A percentile compares a stretch with the other conserved stretches of the same genome.
These are phyloP conservation scores for Rhexocercosporidium sp. DNA, from an alignment of 2,329 filamentous ascomycete species.

Conservation along the genomic window DNA sequence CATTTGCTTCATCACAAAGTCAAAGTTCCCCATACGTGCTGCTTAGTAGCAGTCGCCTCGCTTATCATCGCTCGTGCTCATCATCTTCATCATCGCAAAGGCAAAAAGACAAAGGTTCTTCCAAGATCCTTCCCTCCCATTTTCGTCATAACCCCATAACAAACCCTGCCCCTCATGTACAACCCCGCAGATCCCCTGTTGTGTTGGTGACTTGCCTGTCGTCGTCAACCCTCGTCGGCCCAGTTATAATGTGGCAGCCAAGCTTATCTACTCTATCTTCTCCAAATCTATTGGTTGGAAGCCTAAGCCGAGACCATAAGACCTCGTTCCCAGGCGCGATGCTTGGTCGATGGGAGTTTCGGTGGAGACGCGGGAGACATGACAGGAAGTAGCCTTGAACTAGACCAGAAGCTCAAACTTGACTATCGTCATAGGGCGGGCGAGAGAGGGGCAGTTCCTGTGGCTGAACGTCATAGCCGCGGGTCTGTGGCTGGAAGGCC, in stretches of 20 bases:
- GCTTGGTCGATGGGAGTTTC: background rate
- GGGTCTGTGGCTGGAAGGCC: constrained; percentile 1
- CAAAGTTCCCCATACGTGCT: background rate
- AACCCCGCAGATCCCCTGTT: constrained; percentile 4
- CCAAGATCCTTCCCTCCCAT: background rate
- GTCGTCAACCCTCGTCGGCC: background rate
- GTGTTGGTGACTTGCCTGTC: too few relatives aligned
- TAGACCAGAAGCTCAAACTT: background rate
- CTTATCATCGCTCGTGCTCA: background rate
- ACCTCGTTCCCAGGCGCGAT: too few relatives aligned
- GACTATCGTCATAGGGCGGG: constrained; percentile 7
- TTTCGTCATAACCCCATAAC: constrained; percentile 7
- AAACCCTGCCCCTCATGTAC: background rate
- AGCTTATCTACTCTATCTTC: background rate
- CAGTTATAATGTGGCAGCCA: constrained; percentile 6
- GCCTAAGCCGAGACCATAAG: too few relatives aligned
- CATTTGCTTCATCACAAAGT: background rate
- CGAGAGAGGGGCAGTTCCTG: background rate
- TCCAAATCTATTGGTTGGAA: background rate
- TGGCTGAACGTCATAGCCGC: constrained; percentile 14
- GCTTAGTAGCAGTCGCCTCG: too few relatives aligned
- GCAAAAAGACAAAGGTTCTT: background rate
- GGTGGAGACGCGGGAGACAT: background rate
- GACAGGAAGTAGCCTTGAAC: too few relatives aligned
- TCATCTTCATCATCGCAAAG: background rate